Evolutionary conservation across 225 moss, liverwort and hornwort genomes (phyloP).

Genomic region (Polytrichum commune): DNA sequence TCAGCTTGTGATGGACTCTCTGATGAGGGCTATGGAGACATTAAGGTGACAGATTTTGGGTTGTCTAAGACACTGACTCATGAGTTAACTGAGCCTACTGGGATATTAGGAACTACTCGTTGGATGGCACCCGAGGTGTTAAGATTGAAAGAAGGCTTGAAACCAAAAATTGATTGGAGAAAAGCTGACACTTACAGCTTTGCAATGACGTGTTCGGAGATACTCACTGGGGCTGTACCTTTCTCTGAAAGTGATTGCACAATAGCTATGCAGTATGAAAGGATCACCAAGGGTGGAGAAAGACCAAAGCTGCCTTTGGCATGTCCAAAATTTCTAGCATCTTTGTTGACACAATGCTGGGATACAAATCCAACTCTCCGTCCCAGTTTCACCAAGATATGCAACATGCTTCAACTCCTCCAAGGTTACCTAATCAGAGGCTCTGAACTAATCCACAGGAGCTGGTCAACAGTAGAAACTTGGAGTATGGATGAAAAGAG

Average conservation of each 20-base stretch:
- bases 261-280: neutral
- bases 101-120: too few relatives aligned
- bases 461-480: neutral
- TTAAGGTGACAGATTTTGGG: too few relatives aligned
- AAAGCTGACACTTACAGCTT: conserved; percentile 27
- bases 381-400: neutral
- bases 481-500: too few relatives aligned
- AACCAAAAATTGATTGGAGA: conserved; percentile 6
- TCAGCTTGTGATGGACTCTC: too few relatives aligned
- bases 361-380: neutral
- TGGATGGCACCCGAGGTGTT: too few relatives aligned
- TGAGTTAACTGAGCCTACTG: too few relatives aligned
- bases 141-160: neutral
- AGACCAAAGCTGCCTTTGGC: neutral
- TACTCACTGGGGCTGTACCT: conserved; percentile 8
- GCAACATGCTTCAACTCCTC: neutral
- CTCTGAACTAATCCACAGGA: neutral
- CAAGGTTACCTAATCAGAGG: neutral
- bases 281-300: neutral
- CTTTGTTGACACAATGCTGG: neutral
- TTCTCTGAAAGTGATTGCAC: neutral
- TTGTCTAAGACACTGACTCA: too few relatives aligned
- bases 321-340: neutral
- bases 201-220: conserved; percentile 11
- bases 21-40: too few relatives aligned